These are phyloP conservation scores for Achaetomiella virescens DNA, from an alignment of 495 filamentous ascomycete genomes.

Conservation along the genomic window DNA sequence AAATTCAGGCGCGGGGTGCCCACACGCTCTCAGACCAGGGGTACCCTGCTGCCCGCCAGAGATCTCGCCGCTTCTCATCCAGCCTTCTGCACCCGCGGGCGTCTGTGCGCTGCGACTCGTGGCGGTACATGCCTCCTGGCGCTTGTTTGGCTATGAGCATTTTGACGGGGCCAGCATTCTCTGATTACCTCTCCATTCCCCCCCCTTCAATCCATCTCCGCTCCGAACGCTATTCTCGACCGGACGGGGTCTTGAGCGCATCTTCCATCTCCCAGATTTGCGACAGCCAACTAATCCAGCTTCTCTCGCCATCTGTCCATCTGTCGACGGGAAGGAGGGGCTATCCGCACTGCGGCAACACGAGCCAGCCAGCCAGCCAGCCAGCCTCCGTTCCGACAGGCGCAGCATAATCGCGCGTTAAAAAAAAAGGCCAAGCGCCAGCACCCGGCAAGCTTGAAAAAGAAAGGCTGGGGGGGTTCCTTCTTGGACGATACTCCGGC, in stretches of 20 bases:
- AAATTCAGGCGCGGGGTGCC: slow-evolving; percentile 9
- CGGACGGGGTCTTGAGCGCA: too few species aligned
- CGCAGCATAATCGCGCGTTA: slow-evolving; percentile 45
- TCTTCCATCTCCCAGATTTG: not conserved
- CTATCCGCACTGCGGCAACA: not conserved
- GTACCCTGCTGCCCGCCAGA: not conserved
- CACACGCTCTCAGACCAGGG: slow-evolving; percentile 5
- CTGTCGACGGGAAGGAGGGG: not conserved
- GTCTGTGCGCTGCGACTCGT: slow-evolving; percentile 18
- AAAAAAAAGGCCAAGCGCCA: slow-evolving; percentile 35
- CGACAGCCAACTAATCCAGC: not conserved
- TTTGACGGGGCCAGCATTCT: slow-evolving; percentile 1
- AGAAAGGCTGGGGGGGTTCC: slow-evolving; percentile 4
- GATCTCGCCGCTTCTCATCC: slow-evolving; percentile 12
- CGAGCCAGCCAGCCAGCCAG: not conserved
- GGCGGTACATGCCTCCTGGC: slow-evolving; percentile 5
- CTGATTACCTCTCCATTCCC: not conserved
- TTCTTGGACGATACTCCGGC: not conserved
- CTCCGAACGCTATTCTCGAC: not conserved
- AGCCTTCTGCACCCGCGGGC: slow-evolving; percentile 8
- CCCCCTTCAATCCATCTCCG: slow-evolving; percentile 3
- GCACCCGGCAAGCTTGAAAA: slow-evolving; percentile 5
- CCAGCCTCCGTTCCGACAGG: slow-evolving; percentile 27
- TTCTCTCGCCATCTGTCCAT: not conserved
- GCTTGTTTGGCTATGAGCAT: slow-evolving; percentile 14